Conservation (phyloP, 2,329 filamentous ascomycete genomes). For the Passalora sequoiae region DNA sequence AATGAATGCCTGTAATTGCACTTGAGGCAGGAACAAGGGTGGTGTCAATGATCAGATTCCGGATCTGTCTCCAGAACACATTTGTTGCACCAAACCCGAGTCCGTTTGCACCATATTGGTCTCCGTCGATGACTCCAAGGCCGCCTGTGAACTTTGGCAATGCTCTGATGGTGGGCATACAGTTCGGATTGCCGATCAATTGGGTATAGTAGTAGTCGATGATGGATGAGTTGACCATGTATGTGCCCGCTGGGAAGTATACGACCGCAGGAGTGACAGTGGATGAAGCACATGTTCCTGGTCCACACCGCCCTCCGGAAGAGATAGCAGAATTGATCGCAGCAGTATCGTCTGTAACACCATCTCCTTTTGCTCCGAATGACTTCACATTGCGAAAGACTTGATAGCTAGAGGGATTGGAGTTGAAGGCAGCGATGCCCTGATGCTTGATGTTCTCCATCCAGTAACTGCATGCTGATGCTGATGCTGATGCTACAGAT, state of each 20-base stretch:
- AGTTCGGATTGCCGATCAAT: slow-evolving; percentile 56
- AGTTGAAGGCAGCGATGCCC: slow-evolving; percentile 46
- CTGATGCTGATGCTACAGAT: not conserved
- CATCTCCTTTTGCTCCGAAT: slow-evolving; percentile 44
- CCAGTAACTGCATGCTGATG: slow-evolving; percentile 31
- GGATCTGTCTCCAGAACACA: slow-evolving; percentile 60
- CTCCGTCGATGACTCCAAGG: slow-evolving; percentile 55
- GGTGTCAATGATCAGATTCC: slow-evolving; percentile 61
- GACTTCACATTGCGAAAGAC: slow-evolving; percentile 49
- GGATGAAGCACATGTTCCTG: slow-evolving; percentile 38
- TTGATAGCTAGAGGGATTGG: slow-evolving; percentile 37
- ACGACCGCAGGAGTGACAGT: slow-evolving; percentile 52
- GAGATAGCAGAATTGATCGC: slow-evolving; percentile 48
- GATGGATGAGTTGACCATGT: slow-evolving; percentile 53
- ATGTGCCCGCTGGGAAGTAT: slow-evolving; percentile 57
- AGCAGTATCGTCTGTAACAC: slow-evolving; percentile 51
- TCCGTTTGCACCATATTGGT: slow-evolving; percentile 45
- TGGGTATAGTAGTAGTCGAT: slow-evolving; percentile 61
- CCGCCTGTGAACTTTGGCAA: slow-evolving; percentile 47
- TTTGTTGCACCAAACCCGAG: slow-evolving; percentile 47
- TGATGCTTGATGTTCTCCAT: slow-evolving; percentile 46
- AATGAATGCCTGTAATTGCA: slow-evolving; percentile 44
- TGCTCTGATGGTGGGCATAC: slow-evolving; percentile 52
- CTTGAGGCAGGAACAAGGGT: slow-evolving; percentile 44
- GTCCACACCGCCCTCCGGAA: slow-evolving; percentile 39